Percentiles rank a stretch among this genome's conserved stretches.
Conservation (phyloP, 768 basidiomycete genomes). For the Agrocybe chaxingu region DNA sequence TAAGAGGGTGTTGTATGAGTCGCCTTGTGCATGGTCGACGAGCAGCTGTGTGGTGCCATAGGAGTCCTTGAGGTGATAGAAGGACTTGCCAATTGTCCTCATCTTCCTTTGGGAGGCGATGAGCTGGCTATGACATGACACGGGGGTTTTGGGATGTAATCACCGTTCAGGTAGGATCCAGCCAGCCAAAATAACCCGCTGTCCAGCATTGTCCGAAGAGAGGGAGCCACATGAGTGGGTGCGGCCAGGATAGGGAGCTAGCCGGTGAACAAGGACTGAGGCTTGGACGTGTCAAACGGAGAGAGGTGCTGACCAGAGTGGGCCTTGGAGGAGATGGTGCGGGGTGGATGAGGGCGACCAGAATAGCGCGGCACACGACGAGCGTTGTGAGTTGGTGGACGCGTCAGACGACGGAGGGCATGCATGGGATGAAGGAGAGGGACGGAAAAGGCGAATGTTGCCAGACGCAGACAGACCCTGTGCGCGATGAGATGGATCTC, state of each 20-base stretch:
- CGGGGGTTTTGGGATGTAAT: conserved; percentile 33
- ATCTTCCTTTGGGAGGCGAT: conserved; percentile 56
- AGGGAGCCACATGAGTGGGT: conserved; percentile 69
- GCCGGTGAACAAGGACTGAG: conserved; percentile 13
- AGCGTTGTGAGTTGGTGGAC: conserved; percentile 2
- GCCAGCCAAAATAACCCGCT: conserved; percentile 69
- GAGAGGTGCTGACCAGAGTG: conserved; percentile 34
- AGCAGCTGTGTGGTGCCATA: conserved; percentile 79
- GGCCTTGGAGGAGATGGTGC: conserved; percentile 13
- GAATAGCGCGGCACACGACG: conserved; percentile 18
- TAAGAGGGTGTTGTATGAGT: conserved; percentile 44
- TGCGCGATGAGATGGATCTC: conserved; percentile 11
- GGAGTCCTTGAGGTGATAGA: conserved; percentile 83
- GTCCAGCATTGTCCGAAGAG: conserved; percentile 46
- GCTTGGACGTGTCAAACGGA: conserved; percentile 9
- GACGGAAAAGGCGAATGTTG: conserved; percentile 12
- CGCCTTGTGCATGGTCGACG: conserved; percentile 42
- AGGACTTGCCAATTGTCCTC: conserved; percentile 58
- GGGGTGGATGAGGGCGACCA: conserved; percentile 7
- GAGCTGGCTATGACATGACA: conserved; percentile 27
- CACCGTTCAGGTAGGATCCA: conserved; percentile 84
- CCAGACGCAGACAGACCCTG: conserved; percentile 10
- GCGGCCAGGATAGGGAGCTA: conserved; percentile 56
- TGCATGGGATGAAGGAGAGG: conserved; percentile 5
- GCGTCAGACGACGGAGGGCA: not conserved